Conservation (phyloP, 2,329 filamentous ascomycete genomes). For the Pseudogymnoascus destructans region DNA sequence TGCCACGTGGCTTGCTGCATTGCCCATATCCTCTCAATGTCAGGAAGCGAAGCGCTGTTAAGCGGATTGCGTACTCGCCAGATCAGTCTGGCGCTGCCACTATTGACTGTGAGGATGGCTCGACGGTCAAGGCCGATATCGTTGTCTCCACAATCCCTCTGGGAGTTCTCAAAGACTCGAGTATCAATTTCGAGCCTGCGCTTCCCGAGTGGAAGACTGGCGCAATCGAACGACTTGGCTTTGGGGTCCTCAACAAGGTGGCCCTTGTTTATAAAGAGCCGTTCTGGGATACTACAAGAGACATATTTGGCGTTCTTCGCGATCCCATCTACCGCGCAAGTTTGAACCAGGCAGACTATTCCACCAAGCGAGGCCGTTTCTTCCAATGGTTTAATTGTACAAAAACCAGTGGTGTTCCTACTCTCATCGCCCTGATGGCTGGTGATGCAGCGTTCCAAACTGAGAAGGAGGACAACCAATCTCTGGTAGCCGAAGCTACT, state of each 20-base stretch:
- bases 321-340: constrained; percentile 58
- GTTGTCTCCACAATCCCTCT: constrained; percentile 85
- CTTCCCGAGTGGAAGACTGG: constrained; percentile 78
- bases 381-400: constrained; percentile 97
- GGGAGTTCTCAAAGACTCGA: constrained; percentile 76
- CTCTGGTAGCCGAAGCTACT: constrained; percentile 69
- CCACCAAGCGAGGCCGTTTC: constrained; percentile 69
- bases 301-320: constrained; percentile 88
- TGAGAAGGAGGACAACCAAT: constrained; percentile 61
- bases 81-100: constrained; percentile 38
- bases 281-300: constrained; percentile 81
- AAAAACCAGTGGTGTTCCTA: constrained; percentile 76
- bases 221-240: constrained; percentile 74
- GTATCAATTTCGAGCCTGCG: constrained; percentile 73
- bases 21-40: constrained; percentile 67
- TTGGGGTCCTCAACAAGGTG: constrained; percentile 90
- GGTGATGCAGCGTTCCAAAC: constrained; percentile 86
- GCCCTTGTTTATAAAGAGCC: constrained; percentile 76
- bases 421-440: constrained; percentile 86
- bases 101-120: constrained; percentile 67
- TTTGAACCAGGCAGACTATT: constrained; percentile 67
- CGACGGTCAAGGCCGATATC: constrained; percentile 67
- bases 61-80: constrained; percentile 52
- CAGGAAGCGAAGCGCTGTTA: constrained; percentile 58
- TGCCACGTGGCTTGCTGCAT: constrained; percentile 74